These are phyloP conservation scores for Alternaria arbusti DNA, from an alignment of 2,329 filamentous ascomycete species.

Conservation along the genomic window DNA sequence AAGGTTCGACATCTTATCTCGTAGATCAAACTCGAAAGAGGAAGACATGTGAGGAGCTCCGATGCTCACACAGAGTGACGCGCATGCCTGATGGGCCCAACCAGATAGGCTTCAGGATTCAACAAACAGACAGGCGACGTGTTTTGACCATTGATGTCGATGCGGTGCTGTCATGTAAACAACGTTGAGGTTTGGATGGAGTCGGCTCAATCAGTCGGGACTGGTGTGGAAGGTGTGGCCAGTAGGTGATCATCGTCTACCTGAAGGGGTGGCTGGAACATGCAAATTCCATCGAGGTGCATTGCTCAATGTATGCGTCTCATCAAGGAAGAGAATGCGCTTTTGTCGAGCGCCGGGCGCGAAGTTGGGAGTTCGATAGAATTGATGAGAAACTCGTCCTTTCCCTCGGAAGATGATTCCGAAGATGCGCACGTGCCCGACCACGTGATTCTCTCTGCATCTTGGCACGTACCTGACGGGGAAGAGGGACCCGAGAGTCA, in stretches of 20 bases:
- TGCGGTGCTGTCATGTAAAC: background rate
- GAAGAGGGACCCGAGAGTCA: slow-evolving; percentile 15
- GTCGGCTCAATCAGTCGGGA: background rate
- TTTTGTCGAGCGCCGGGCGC: background rate
- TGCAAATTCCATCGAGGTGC: background rate
- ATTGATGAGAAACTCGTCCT: background rate
- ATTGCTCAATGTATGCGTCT: background rate
- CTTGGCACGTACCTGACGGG: slow-evolving; percentile 25
- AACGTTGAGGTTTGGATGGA: background rate
- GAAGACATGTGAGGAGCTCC: background rate
- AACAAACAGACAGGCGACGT: background rate
- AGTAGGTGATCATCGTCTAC: background rate
- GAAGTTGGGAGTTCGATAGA: background rate
- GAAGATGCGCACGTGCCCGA: background rate
- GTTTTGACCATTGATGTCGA: background rate
- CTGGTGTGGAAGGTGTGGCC: background rate
- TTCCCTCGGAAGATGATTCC: background rate
- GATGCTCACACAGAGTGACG: background rate
- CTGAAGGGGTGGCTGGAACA: background rate
- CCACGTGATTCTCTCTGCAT: background rate
- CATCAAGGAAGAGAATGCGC: background rate
- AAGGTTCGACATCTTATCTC: background rate
- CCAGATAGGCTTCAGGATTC: background rate
- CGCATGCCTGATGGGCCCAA: background rate
- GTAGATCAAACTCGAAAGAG: background rate